Percentiles rank a stretch among this genome's conserved stretches.
phyloP scores from a whole-genome alignment of 352 stramenopile genomes.

The Globisporangium rhizosaccharum region DNA sequence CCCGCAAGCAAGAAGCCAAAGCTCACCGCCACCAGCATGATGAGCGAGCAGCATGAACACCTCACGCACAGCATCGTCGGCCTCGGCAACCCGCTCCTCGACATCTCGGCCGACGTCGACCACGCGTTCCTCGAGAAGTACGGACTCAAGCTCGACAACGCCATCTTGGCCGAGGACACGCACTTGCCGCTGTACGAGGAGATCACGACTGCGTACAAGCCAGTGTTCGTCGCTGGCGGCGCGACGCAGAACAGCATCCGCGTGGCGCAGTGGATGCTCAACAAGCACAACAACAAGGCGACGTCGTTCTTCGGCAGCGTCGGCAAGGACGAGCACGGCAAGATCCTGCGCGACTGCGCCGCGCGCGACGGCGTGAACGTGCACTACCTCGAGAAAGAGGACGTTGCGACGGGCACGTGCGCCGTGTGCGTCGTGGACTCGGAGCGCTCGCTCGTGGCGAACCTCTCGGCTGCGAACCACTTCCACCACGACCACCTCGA shows the following conservation, averaged over 20 bases:
- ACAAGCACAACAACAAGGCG: constrained; percentile 68
- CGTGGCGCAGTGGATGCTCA: constrained; percentile 99
- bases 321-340: constrained; percentile 93
- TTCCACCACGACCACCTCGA: constrained; percentile 92
- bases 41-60: constrained; percentile 31
- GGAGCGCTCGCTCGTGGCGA: constrained; percentile 96
- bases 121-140: constrained; percentile 96
- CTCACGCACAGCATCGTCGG: constrained; percentile 87
- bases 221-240: constrained; percentile 96
- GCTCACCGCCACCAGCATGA: constrained; percentile 7
- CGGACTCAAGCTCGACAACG: constrained; percentile 92
- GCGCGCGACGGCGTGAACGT: constrained; percentile 93
- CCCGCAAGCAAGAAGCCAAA: constrained; percentile 20
- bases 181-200: constrained; percentile 97
- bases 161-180: constrained; percentile 97
- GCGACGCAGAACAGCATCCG: constrained; percentile 99
- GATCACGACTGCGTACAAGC: constrained; percentile 85
- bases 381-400: constrained; percentile 95
- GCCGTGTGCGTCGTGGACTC: constrained; percentile 95
- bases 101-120: constrained; percentile 95
- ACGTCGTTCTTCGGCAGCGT: constrained; percentile 97
- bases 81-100: constrained; percentile 98
- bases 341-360: constrained; percentile 92
- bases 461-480: constrained; percentile 98
- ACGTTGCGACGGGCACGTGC: constrained; percentile 95